A percentile compares a stretch with the other conserved stretches of the same genome.
Conservation (phyloP, 2,329 filamentous ascomycete species). For the Aspergillus cejpii region DNA sequence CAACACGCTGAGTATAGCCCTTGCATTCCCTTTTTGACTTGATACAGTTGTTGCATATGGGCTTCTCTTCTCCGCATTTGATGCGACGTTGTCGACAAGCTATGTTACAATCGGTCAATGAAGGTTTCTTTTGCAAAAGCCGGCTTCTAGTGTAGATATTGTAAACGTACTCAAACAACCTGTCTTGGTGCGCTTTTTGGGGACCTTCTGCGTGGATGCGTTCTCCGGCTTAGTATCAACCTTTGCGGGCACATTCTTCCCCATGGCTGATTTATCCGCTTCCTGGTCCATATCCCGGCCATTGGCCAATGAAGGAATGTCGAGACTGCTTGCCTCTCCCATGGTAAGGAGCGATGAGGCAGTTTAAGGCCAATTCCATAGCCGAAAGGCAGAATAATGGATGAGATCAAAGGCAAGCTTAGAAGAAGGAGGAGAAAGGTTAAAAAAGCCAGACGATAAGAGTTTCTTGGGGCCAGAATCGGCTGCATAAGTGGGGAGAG, state of each 20-base stretch:
- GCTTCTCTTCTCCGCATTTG: conserved; percentile 83
- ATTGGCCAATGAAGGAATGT: background rate
- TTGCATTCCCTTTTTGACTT: conserved; percentile 44
- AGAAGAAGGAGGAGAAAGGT: background rate
- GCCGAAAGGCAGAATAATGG: background rate
- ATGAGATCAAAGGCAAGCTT: background rate
- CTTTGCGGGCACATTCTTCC: background rate
- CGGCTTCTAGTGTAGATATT: conserved; percentile 18
- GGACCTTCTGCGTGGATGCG: conserved; percentile 21
- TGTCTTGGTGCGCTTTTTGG: conserved; percentile 76
- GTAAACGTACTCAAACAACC: conserved; percentile 70
- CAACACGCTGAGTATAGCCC: conserved; percentile 38
- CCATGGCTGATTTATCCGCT: conserved; percentile 2
- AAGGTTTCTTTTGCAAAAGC: background rate
- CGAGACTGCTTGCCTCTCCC: background rate
- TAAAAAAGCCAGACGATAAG: background rate
- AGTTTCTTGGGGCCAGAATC: background rate
- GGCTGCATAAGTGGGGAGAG: background rate
- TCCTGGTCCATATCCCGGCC: conserved; percentile 2
- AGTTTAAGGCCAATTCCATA: background rate
- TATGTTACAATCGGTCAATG: conserved; percentile 32
- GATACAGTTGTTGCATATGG: conserved; percentile 42
- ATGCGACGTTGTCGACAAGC: conserved; percentile 91
- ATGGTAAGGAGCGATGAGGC: background rate
- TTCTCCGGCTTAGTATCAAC: conserved; percentile 16